Percentiles rank a stretch among this genome's conserved stretches.
phyloP scores from a whole-genome alignment of 2,329 filamentous ascomycete genomes.

The Exophiala sp. region DNA sequence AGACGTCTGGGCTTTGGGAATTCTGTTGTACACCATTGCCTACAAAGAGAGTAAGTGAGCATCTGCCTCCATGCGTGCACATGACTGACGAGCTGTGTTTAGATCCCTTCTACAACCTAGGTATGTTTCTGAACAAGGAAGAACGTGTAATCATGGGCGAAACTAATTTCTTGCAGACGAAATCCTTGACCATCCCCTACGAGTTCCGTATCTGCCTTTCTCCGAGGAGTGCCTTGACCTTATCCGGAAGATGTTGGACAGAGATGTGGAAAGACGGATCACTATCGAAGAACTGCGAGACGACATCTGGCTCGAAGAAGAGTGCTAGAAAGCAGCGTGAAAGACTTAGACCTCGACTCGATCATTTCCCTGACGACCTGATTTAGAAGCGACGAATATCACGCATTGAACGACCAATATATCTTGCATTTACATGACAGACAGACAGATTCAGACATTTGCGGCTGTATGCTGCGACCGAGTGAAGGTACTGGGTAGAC shows the following conservation, averaged over 20 bases:
- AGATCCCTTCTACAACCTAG: conserved; percentile 25
- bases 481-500: too few species aligned
- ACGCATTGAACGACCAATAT: not conserved
- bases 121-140: not conserved
- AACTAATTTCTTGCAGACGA: conserved; percentile 64
- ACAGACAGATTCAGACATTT: too few species aligned
- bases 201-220: conserved; percentile 67
- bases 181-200: conserved; percentile 94
- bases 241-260: conserved; percentile 85
- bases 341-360: not conserved
- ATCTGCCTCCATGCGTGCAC: not conserved
- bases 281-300: conserved; percentile 85
- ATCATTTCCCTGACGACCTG: not conserved
- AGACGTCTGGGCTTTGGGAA: conserved; percentile 96
- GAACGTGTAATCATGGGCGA: not conserved
- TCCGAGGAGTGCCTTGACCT: conserved; percentile 89
- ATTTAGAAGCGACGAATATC: not conserved
- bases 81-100: not conserved
- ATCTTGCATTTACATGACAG: too few species aligned
- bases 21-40: conserved; percentile 95
- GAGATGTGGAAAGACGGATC: conserved; percentile 76
- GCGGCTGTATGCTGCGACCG: too few species aligned
- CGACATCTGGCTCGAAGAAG: conserved; percentile 68
- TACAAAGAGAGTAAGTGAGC: conserved; percentile 94
- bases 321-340: conserved; percentile 6